These are phyloP conservation scores for Hanseniaspora gamundiae DNA, from an alignment of 1,139 yeast genomes.

Conservation along the genomic window DNA sequence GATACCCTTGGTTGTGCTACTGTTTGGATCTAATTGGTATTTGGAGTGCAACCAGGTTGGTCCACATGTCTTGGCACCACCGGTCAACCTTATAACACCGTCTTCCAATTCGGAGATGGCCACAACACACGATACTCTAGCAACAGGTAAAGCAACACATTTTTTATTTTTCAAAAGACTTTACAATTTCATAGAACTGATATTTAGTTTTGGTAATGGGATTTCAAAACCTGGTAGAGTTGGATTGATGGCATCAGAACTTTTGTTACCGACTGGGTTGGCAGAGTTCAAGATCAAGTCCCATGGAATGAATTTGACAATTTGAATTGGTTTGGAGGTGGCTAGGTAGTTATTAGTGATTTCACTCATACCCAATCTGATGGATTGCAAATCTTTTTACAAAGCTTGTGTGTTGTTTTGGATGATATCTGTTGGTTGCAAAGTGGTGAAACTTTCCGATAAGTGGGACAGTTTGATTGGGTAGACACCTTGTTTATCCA, in stretches of 20 bases:
- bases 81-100: constrained; percentile 67
- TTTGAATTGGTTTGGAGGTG: constrained; percentile 59
- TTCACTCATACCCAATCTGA: constrained; percentile 73
- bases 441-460: constrained; percentile 43
- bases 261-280: constrained; percentile 52
- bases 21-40: constrained; percentile 38
- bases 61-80: constrained; percentile 52
- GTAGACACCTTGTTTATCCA: constrained; percentile 76
- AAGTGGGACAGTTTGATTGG: constrained; percentile 78
- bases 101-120: constrained; percentile 38
- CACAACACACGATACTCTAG: constrained; percentile 71
- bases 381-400: constrained; percentile 39
- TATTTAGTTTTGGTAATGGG: constrained; percentile 60
- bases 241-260: constrained; percentile 54
- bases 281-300: constrained; percentile 47
- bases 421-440: constrained; percentile 28
- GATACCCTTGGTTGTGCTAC: constrained; percentile 33
- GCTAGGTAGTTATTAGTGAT: constrained; percentile 71
- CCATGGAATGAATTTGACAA: constrained; percentile 61
- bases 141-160: constrained; percentile 40
- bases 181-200: constrained; percentile 52
- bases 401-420: constrained; percentile 14
- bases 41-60: constrained; percentile 86
- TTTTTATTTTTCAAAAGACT: constrained; percentile 45
- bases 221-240: constrained; percentile 61